A percentile compares a stretch with the other conserved stretches of the same genome.
phyloP scores from a whole-genome alignment of 345 rosid species.

The Salix udensis region DNA sequence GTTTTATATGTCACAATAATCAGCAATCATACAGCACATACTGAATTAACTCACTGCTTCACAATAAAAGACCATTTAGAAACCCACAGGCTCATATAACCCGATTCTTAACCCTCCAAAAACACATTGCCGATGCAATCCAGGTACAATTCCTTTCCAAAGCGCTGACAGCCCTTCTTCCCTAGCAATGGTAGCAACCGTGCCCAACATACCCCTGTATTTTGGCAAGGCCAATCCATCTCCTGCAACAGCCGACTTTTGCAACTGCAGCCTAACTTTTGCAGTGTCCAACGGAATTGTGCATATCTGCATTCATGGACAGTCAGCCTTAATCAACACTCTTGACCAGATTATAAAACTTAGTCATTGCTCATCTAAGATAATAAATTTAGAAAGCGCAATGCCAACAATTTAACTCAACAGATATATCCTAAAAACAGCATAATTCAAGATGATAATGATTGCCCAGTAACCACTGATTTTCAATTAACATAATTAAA shows the following conservation, averaged over 20 bases:
- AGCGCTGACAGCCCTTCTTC: constrained; percentile 84
- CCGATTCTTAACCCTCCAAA: constrained; percentile 95
- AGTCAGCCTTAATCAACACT: not conserved
- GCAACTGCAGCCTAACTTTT: constrained; percentile 98
- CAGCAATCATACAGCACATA: constrained; percentile 6
- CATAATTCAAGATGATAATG: not conserved
- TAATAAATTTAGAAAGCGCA: not conserved
- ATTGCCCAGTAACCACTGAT: not conserved
- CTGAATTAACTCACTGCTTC: not conserved
- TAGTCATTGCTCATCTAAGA: not conserved
- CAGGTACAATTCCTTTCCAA: constrained; percentile 91
- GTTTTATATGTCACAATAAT: not conserved
- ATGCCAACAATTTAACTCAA: not conserved
- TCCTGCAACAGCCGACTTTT: constrained; percentile 48
- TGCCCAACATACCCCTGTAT: constrained; percentile 72
- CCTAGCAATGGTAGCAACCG: constrained; percentile 73
- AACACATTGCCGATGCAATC: constrained; percentile 84
- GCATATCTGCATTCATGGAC: constrained; percentile 49
- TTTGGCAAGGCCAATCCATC: constrained; percentile 58
- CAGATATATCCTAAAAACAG: not conserved
- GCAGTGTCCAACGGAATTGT: constrained; percentile 91
- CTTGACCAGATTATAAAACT: no score
- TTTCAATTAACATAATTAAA: not conserved
- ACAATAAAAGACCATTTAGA: constrained; percentile 10
- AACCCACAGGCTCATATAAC: constrained; percentile 80